Percentiles rank a stretch among this genome's conserved stretches.
Conservation (phyloP, 495 filamentous ascomycete genomes). For the Neurospora cerealis region DNA sequence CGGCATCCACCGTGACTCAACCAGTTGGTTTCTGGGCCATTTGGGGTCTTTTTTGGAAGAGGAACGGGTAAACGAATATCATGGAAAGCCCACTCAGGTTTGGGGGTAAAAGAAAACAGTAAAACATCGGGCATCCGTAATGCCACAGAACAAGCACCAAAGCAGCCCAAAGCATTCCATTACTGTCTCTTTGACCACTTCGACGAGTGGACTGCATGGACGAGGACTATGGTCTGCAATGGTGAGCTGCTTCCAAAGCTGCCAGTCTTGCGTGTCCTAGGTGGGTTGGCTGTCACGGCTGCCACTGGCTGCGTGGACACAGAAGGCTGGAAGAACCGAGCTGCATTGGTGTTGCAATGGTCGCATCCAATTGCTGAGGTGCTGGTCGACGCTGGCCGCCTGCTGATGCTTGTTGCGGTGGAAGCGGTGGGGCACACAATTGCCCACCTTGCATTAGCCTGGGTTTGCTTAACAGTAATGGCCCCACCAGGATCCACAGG, state of each 20-base stretch:
- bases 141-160: background rate
- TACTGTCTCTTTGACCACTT: background rate
- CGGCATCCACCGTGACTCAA: background rate
- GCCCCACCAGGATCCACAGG: slow-evolving; percentile 2
- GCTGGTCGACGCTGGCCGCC: too few relatives aligned
- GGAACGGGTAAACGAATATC: background rate
- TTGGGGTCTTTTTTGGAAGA: background rate
- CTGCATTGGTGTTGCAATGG: background rate
- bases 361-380: too few relatives aligned
- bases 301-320: background rate
- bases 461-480: background rate
- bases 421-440: background rate
- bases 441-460: slow-evolving; percentile 1
- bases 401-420: too few relatives aligned
- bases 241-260: background rate
- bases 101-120: background rate
- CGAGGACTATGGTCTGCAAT: background rate
- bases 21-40: background rate
- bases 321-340: background rate
- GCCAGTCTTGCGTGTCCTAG: background rate
- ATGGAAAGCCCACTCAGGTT: background rate
- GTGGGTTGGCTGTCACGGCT: background rate
- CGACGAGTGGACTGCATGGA: background rate
- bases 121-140: background rate
- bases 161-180: background rate